phyloP scores from a whole-genome alignment of 2,329 filamentous ascomycete species.

The Helminthosporium solani region DNA sequence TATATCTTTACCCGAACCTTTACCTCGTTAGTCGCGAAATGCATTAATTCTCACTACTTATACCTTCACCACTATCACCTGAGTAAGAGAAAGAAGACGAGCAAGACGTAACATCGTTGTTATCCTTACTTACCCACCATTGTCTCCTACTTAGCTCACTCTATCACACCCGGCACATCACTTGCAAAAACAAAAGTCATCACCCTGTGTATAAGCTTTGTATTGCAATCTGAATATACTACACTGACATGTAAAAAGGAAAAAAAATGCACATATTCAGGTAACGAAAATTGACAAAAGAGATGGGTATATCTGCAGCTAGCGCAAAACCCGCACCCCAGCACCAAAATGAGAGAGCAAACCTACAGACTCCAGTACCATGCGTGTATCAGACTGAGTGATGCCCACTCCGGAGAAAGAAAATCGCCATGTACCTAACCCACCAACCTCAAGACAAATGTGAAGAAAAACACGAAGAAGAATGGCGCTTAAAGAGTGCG shows the following conservation, averaged over 20 bases:
- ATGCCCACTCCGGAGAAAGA: background rate
- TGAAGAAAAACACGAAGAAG: background rate
- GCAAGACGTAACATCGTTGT: too few relatives aligned
- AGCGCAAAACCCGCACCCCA: slow-evolving; percentile 7
- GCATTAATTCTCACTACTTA: too few relatives aligned
- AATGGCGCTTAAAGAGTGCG: too few relatives aligned
- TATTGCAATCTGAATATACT: slow-evolving; percentile 2
- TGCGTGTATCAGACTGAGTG: slow-evolving; percentile 1
- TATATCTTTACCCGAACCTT: too few relatives aligned
- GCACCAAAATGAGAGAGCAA: background rate
- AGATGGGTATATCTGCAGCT: slow-evolving; percentile 15
- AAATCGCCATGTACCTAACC: background rate
- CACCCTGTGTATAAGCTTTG: background rate
- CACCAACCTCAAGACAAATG: background rate
- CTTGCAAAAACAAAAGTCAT: background rate
- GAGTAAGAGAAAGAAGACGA: too few relatives aligned
- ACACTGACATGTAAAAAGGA: background rate
- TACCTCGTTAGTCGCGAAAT: too few relatives aligned
- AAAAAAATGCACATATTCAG: too few relatives aligned
- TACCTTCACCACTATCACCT: too few relatives aligned
- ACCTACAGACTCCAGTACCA: slow-evolving; percentile 1
- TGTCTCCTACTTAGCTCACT: too few relatives aligned
- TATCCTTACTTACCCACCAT: too few relatives aligned
- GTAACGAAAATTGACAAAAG: background rate
- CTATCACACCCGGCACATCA: background rate